Base-by-base conservation (phyloP, 2,329 filamentous ascomycete species). In the Parastagonospora avenae region DNA sequence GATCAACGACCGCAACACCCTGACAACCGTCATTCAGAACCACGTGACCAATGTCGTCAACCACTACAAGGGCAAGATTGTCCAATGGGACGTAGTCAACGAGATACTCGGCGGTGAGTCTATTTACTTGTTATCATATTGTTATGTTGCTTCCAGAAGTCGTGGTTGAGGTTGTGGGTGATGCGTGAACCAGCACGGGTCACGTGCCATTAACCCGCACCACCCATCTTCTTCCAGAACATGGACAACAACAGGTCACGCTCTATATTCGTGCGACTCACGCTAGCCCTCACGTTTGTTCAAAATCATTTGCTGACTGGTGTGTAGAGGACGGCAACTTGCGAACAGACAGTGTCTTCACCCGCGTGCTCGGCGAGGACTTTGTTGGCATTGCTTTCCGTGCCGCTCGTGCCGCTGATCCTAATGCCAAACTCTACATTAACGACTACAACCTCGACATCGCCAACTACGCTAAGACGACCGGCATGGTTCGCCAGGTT, bases 361-460 rank as follows among this genome's bases (percentile, higher is more conserved):
- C 27, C 27, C 39, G 39, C 9, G 39, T 42, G 8, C 39, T 42
- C 9, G 39, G 39, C 2, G 85, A 91, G 74, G 82, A 85, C 70
- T 91, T 88, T 65, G 84, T 91, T 42, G 77, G 79, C 30, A 88
- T 91, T 65, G 87, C 88, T 8, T 91, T 91, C 74, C 79, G 84
- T 54, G 83, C 88, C 2, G 89, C 89, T 12, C 81, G 82, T 47
- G 78, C 79, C 5, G 87, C 85, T 4, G 88, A 91, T 67, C 87
- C 88, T 2, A 64, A 74, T 50, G 86, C 85, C 4, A 87, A 87
- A 76, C 77, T 91, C 31, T 92, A 89, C 77, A 89, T 91, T 76
- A 92, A 91, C 72, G 88, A 92, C 65, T 80, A 79, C 70, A 81
- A 79, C 76, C 81, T 89, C 42, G 87, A 89, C 74, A 77, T 72